Evolutionary conservation across 2,329 filamentous ascomycete genomes (phyloP), one percentile per base, ranked within the genome.

Genomic region (Leptographium flavum): DNA sequence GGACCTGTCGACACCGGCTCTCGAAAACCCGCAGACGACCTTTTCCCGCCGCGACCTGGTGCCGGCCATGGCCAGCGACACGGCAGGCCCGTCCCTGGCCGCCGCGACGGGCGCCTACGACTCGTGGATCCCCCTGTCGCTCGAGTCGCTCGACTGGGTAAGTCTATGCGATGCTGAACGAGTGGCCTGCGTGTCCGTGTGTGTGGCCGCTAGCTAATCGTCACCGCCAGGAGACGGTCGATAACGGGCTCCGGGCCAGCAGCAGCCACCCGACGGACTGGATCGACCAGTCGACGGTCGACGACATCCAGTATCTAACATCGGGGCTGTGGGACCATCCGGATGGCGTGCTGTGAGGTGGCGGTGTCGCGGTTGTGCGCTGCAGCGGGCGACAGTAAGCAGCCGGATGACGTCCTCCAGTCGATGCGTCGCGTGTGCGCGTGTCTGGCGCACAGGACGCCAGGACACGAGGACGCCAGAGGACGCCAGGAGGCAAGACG

Each of bases 141-240:
- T 50, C 14, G 50, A 45, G 3, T 5, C 50, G 1, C 36, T 54
- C 1, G 50, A 54, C 45, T 54, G 53, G 53, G 51, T 52, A 42
- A 2, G 46, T 36, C 3, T 8, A 32, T 10, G 15, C 27, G 27
- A 28, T 28, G n/a, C n/a, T n/a, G 6, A 27, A 27, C 25, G 25
- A 27, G 5, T 7, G 5, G 5, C 13, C 27, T 11, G 9, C 15
- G 10, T 22, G 3, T 9, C 3, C 22, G 17, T 31, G n/a, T 7
- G 3, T 17, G 14, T 37, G n/a, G 13, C 10, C 30, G 10, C 5
- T n/a, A 13, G 9, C 10, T 19, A 19, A 15, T 19, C 30, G 36
- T 23, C 19, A 28, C 2, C 7, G 5, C 11, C 41, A 50, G 48
- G 45, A 39, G 19, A 39, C 42, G 3, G 42, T 52, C 11, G 55